These are phyloP conservation scores for Sequoia sempervirens DNA, from an alignment of 75 land plant genomes.

Conservation along the genomic window DNA sequence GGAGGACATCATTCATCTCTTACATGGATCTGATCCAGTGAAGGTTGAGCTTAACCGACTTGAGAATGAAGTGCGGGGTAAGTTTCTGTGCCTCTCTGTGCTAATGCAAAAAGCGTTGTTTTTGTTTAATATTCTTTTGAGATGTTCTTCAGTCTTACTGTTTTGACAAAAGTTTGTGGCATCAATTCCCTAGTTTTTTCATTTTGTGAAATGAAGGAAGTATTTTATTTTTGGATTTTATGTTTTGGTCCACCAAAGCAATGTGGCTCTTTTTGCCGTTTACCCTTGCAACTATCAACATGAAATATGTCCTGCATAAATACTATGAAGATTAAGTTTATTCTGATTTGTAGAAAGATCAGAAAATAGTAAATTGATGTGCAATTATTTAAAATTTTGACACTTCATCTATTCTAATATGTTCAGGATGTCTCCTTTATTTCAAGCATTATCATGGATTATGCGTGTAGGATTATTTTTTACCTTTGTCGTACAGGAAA, in stretches of 20 bases:
- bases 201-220: not conserved
- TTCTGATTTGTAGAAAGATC: not conserved
- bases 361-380: not conserved
- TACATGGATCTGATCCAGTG: conserved; percentile 98
- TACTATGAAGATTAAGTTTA: not conserved
- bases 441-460: not conserved
- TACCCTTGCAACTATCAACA: not conserved
- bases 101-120: not conserved
- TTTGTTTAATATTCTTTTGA: not conserved
- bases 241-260: not conserved
- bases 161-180: not conserved
- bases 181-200: not conserved
- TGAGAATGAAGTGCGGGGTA: conserved; percentile 93
- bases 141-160: not conserved
- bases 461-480: not conserved
- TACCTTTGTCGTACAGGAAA: not conserved
- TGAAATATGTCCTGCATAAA: not conserved
- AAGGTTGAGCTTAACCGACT: conserved; percentile 86
- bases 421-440: not conserved
- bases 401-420: not conserved
- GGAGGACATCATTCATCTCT: conserved; percentile 59
- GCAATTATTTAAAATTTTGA: not conserved
- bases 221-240: not conserved
- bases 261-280: not conserved
- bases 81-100: conserved; percentile 2